Percentiles rank a stretch among this genome's conserved stretches.
Conservation (phyloP, 306 rosid genomes). For the Morella rubra region DNA sequence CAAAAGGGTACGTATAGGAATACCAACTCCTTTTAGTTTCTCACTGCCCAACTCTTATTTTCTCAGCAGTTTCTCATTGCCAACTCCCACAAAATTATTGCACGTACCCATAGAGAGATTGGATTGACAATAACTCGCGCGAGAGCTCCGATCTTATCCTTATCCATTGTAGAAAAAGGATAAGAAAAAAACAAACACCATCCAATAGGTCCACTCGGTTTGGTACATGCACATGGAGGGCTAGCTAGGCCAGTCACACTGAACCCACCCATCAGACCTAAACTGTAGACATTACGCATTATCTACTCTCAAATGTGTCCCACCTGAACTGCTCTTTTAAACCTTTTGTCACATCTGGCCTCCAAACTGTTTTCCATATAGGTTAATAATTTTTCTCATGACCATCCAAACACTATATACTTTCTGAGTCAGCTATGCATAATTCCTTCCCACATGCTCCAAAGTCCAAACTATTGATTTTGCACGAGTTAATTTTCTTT, state of each 20-base stretch:
- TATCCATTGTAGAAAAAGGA: not conserved
- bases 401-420: too few species aligned
- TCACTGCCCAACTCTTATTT: not conserved
- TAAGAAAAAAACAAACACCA: not conserved
- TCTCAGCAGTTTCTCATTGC: not conserved
- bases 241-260: not conserved
- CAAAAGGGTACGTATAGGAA: not conserved
- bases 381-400: too few species aligned
- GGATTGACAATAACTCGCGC: not conserved
- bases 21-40: too few species aligned
- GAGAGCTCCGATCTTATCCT: conserved; percentile 15
- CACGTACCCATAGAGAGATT: not conserved
- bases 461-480: too few species aligned
- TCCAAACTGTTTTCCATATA: not conserved
- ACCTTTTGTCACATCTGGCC: not conserved
- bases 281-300: not conserved
- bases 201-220: not conserved
- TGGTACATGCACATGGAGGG: not conserved
- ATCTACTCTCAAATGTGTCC: not conserved
- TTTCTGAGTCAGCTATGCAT: too few species aligned
- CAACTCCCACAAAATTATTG: conserved; percentile 11
- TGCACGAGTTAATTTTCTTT: not conserved
- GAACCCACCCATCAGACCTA: not conserved
- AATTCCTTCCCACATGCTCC: too few species aligned
- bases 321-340: not conserved